Evolutionary conservation across 2,329 filamentous ascomycete genomes (phyloP).

Genomic region (Nothopassalora personata): DNA sequence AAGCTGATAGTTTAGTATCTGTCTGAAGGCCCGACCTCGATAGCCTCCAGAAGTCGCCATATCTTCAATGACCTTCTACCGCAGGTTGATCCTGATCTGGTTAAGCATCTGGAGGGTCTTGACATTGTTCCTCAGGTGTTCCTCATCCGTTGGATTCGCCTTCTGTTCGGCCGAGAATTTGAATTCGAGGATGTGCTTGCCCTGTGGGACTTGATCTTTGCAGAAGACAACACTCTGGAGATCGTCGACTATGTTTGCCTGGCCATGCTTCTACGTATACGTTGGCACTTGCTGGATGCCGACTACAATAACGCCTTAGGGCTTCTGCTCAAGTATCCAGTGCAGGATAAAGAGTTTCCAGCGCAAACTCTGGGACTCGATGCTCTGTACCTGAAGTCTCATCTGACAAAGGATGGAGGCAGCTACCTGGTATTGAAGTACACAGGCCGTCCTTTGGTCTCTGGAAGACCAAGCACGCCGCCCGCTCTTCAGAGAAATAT

Average conservation of each 20-base stretch:
- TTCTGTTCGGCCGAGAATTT: slow-evolving; percentile 91
- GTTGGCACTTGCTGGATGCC: slow-evolving; percentile 79
- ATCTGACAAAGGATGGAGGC: slow-evolving; percentile 59
- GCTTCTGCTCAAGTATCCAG: slow-evolving; percentile 77
- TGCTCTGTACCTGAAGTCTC: slow-evolving; percentile 66
- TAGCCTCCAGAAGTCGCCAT: slow-evolving; percentile 77
- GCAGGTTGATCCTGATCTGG: slow-evolving; percentile 76
- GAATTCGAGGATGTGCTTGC: slow-evolving; percentile 76
- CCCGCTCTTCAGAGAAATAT: slow-evolving; percentile 33
- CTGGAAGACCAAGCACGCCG: slow-evolving; percentile 28
- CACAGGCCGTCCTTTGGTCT: slow-evolving; percentile 44
- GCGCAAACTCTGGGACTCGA: slow-evolving; percentile 75
- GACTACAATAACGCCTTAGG: slow-evolving; percentile 85
- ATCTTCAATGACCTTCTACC: slow-evolving; percentile 80
- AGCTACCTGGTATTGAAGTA: slow-evolving; percentile 65
- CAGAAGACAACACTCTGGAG: slow-evolving; percentile 72
- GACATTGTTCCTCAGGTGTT: slow-evolving; percentile 97
- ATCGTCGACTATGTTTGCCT: slow-evolving; percentile 88
- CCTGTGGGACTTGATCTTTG: slow-evolving; percentile 89
- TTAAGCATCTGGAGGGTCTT: slow-evolving; percentile 70
- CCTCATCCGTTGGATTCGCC: slow-evolving; percentile 91
- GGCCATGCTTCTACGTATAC: slow-evolving; percentile 84
- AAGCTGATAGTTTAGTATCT: slow-evolving; percentile 27
- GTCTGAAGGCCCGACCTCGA: slow-evolving; percentile 52
- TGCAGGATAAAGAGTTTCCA: slow-evolving; percentile 34